These are phyloP conservation scores for Hansfordia pulvinata DNA, from an alignment of 2,329 filamentous ascomycete genomes.

Conservation along the genomic window DNA sequence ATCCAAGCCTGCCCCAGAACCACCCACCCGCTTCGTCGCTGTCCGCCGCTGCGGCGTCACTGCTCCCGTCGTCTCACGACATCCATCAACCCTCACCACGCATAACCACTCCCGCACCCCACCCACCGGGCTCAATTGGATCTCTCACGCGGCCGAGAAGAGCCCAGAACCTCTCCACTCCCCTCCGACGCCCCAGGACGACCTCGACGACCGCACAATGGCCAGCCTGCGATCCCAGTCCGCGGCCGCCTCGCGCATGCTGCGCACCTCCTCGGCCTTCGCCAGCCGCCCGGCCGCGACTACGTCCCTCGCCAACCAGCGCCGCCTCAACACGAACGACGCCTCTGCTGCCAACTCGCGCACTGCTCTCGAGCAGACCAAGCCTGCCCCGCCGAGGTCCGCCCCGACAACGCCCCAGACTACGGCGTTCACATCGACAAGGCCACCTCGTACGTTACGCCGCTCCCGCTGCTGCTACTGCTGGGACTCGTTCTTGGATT, in stretches of 20 bases:
- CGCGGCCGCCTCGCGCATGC: conserved; percentile 34
- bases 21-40: too few relatives aligned
- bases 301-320: conserved; percentile 27
- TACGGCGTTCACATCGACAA: conserved; percentile 74
- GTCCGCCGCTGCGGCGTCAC: too few relatives aligned
- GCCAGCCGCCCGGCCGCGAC: conserved; percentile 23
- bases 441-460: conserved; percentile 64
- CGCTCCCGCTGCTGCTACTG: neutral
- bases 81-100: too few relatives aligned
- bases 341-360: conserved; percentile 22
- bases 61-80: too few relatives aligned
- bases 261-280: too few relatives aligned
- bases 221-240: conserved; percentile 48
- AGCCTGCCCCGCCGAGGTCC: conserved; percentile 22
- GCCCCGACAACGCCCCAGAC: conserved; percentile 56
- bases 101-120: too few relatives aligned
- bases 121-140: too few relatives aligned
- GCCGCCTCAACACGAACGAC: conserved; percentile 33
- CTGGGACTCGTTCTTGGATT: too few relatives aligned
- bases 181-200: neutral
- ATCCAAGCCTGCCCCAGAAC: too few relatives aligned
- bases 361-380: conserved; percentile 25
- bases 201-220: conserved; percentile 31
- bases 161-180: too few relatives aligned
- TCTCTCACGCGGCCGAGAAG: too few relatives aligned